Conservation (phyloP, 2,329 filamentous ascomycete genomes). For the Cercospora sojina region DNA sequence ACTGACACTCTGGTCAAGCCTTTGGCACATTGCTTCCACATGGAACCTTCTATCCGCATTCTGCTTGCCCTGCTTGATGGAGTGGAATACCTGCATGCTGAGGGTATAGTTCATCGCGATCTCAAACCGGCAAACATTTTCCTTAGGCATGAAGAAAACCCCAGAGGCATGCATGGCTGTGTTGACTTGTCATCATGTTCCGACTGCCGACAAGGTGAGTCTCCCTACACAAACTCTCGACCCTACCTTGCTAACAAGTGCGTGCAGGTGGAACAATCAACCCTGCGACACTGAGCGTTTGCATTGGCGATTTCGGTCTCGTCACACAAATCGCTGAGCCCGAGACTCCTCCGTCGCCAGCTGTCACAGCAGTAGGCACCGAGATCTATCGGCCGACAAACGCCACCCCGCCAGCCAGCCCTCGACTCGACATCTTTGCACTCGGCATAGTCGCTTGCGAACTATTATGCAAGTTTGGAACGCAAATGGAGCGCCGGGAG, state of each 20-base stretch:
- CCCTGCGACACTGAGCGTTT: slow-evolving; percentile 42
- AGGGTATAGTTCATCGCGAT: slow-evolving; percentile 64
- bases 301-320: slow-evolving; percentile 68
- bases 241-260: background rate
- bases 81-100: slow-evolving; percentile 62
- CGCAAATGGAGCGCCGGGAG: slow-evolving; percentile 44
- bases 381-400: slow-evolving; percentile 60
- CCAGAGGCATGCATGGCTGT: slow-evolving; percentile 38
- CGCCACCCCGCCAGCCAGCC: slow-evolving; percentile 42
- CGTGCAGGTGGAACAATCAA: slow-evolving; percentile 15
- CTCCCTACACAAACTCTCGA: background rate
- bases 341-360: slow-evolving; percentile 11
- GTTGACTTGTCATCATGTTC: slow-evolving; percentile 50
- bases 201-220: slow-evolving; percentile 41
- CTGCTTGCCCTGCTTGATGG: slow-evolving; percentile 62
- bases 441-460: slow-evolving; percentile 64
- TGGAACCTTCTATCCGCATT: slow-evolving; percentile 56
- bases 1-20: slow-evolving; percentile 17
- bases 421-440: slow-evolving; percentile 60
- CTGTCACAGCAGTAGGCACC: slow-evolving; percentile 53
- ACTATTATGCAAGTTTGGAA: slow-evolving; percentile 55
- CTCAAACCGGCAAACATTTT: slow-evolving; percentile 70
- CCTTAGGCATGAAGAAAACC: slow-evolving; percentile 49
- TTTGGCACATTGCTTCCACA: slow-evolving; percentile 62
- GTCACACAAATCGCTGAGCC: slow-evolving; percentile 55